A percentile compares a stretch with the other conserved stretches of the same genome.
Evolutionary conservation across 2,329 filamentous ascomycete species (phyloP).

Genomic region (Xylariaceae sp.): DNA sequence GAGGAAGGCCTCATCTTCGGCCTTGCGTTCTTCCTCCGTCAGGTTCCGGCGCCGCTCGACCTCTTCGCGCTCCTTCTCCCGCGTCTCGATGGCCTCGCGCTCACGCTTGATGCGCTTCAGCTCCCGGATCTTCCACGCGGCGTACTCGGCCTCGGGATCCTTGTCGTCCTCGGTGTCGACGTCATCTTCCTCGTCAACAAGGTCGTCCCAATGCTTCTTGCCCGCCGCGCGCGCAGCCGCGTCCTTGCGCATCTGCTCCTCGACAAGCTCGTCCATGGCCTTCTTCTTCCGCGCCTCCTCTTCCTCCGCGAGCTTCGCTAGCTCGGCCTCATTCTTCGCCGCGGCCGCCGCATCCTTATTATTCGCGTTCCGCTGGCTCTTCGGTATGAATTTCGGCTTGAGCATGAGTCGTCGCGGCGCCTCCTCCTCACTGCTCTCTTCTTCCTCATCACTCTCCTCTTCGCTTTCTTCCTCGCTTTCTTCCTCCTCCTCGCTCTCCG

Average conservation of each 20-base stretch:
- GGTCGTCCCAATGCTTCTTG: conserved; percentile 82
- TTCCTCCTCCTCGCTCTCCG: conserved; percentile 41
- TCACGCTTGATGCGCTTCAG: conserved; percentile 83
- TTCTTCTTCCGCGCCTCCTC: conserved; percentile 58
- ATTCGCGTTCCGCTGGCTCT: conserved; percentile 43
- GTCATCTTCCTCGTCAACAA: conserved; percentile 62
- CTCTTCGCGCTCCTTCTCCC: conserved; percentile 82
- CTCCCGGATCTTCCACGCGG: conserved; percentile 91
- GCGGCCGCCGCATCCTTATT: conserved; percentile 9
- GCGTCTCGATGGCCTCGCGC: conserved; percentile 74
- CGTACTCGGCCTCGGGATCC: conserved; percentile 81
- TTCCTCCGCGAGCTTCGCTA: conserved; percentile 28
- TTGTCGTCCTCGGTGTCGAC: conserved; percentile 86
- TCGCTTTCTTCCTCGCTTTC: conserved; percentile 39
- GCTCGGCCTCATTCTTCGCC: conserved; percentile 19
- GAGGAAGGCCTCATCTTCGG: conserved; percentile 76
- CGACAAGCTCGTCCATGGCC: conserved; percentile 71
- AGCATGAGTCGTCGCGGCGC: conserved; percentile 55
- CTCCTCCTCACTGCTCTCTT: conserved; percentile 50
- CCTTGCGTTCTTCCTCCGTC: conserved; percentile 76
- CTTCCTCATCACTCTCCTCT: conserved; percentile 38
- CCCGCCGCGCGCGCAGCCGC: conserved; percentile 67
- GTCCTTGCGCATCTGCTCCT: conserved; percentile 82
- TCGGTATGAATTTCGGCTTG: conserved; percentile 59
- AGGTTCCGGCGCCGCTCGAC: conserved; percentile 83